Evolutionary conservation across 768 basidiomycete genomes (phyloP), one percentile per base, ranked within the genome.

Genomic region (Trametes gibbosa): DNA sequence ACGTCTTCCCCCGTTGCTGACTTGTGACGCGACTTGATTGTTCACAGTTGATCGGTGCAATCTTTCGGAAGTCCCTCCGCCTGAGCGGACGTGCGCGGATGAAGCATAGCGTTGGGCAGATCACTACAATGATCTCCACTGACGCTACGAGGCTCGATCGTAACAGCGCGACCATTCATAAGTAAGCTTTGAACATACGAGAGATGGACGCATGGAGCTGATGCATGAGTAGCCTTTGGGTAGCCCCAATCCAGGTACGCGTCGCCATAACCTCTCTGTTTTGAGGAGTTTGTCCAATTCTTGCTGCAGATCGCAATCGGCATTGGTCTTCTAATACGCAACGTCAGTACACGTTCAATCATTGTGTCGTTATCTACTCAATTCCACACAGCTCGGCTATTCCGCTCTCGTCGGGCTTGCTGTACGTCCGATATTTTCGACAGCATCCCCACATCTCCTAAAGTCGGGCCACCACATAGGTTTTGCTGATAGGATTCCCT

Each of bases 71-170:
- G 68, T 84, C 86, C 0, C 72, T 90, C 39, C 80, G 87, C 13
- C 72, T 90, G 0, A 89, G 87, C 16, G 82, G 83, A 0, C 76
- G 80, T 49, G 77, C 86, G 9, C 76, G 85, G 19, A 59, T 80
- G 25, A 75, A 82, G 42, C 84, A 87, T 65, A 82, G 78, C 19
- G 82, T 83, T 41, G 88, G 88, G 0, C 77, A 86, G 66, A 83
- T 89, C 49, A 87, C 83, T 10, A 90, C 86, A 0, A 81, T 89
- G 76, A 85, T 89, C 7, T 84, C 84, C 1, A 79, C 83, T 13
- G 88, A 90, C 65, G 72, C 84, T 0, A 77, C 79, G 5, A 79
- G 82, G 46, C 68, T 87, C 23, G 86, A 86, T 59, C 63, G 72
- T 16, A 77, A 81, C 64, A 70, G 74, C n/a, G 75, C 68, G 7